These are phyloP conservation scores for Uncinocarpus reesii DNA, from an alignment of 2,329 filamentous ascomycete genomes.

Conservation along the genomic window DNA sequence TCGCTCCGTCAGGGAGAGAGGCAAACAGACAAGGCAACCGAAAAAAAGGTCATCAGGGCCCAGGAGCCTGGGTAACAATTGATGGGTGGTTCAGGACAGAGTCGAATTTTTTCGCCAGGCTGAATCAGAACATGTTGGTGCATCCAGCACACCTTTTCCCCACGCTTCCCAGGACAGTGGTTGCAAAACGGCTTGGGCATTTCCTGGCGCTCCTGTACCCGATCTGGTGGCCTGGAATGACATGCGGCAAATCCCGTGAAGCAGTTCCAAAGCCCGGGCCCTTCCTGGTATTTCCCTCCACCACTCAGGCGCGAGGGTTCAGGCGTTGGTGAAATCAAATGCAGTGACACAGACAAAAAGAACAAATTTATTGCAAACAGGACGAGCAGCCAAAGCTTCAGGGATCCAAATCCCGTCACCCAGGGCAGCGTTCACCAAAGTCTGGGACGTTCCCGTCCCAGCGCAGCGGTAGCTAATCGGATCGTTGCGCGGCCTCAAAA, in stretches of 20 bases:
- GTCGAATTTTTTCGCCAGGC: neutral
- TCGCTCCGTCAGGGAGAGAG: no score
- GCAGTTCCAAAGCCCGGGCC: neutral
- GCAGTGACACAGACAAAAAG: neutral
- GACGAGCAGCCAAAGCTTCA: neutral
- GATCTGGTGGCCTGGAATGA: no score
- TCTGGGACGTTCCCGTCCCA: constrained; percentile 5
- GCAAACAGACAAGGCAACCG: no score
- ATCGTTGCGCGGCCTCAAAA: neutral
- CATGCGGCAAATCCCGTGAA: neutral
- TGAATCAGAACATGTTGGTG: neutral
- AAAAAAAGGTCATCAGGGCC: neutral
- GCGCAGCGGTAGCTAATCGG: constrained; percentile 7
- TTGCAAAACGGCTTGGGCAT: neutral
- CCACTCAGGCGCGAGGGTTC: neutral
- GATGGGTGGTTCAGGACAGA: no score
- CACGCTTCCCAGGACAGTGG: neutral
- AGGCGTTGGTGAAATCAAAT: neutral
- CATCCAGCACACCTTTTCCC: no score
- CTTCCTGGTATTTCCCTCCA: no score
- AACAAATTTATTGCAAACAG: no score
- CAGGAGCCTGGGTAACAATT: no score
- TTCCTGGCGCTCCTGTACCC: no score
- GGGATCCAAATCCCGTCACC: neutral
- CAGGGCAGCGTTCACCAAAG: neutral